Evolutionary conservation across 768 basidiomycete species (phyloP), one percentile per base, ranked within the genome.

Genomic region (Rubroboletus pulcherrimus): DNA sequence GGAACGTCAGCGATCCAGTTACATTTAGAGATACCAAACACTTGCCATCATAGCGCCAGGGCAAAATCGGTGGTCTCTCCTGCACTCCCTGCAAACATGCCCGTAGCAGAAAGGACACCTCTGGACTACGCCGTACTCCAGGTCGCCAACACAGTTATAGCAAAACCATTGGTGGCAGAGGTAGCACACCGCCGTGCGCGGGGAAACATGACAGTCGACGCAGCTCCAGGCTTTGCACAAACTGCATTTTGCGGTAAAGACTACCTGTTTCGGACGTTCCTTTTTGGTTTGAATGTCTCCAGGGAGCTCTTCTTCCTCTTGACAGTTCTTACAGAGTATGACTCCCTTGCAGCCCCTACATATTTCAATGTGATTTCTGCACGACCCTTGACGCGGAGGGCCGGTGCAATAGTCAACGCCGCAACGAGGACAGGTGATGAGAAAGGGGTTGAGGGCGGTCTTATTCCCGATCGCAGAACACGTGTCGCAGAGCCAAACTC

Each of bases 371-470:
- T 10, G 9, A 15, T 17, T 2, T 6, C 1, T 4, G 48, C 61
- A 56, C 2, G 6, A 1, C 5, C 1, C 0, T 0, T 3, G 4
- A 3, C 26, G 3, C 26, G 26, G 26, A 1, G 7, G 17, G 1
- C 6, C 7, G 7, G 44, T 53, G 50, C 61, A 64, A 15, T 59
- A 59, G 38, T 30, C 0, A 2, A 50, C 44, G 15, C 49, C 52
- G n/a, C 63, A 63, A 8, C 64, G 50, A 31, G 64, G 58, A n/a
- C 61, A 65, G 29, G 51, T 39, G 29, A 63, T 26, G 15, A 55
- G 11, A 8, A 7, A 7, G 38, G 53, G 61, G 38, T 41, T 34
- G 2, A 1, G 5, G 15, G 1, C 2, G 3, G 35, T 6, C 24
- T 43, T 48, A 11, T 57, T 55, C 31, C 30, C n/a, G 24, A 42